phyloP scores from a whole-genome alignment of 257 asterid species.

The Salvia rosmarinus region DNA sequence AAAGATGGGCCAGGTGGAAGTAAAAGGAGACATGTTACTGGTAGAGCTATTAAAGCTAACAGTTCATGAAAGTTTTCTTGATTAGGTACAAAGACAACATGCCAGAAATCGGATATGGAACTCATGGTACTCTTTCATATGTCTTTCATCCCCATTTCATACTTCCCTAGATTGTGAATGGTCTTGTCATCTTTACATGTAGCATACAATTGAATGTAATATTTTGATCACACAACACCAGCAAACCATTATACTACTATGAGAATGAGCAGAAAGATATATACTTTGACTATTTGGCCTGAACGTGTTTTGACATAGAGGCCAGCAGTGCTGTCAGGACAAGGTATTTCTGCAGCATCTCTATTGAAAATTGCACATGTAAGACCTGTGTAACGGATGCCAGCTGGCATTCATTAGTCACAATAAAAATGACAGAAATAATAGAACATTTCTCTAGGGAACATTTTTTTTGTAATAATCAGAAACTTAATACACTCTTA shows the following conservation, averaged over 20 bases:
- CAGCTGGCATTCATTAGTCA: constrained; percentile 38
- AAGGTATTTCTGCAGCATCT: constrained; percentile 61
- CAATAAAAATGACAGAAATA: constrained; percentile 3
- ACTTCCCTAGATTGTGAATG: constrained; percentile 3
- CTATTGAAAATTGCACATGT: constrained; percentile 73
- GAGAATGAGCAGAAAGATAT: constrained; percentile 45
- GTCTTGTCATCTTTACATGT: constrained; percentile 15
- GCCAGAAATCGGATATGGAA: background rate
- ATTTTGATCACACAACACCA: constrained; percentile 12
- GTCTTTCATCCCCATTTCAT: background rate
- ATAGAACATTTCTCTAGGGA: background rate
- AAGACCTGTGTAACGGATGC: constrained; percentile 65
- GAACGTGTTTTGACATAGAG: constrained; percentile 82
- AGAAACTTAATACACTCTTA: background rate
- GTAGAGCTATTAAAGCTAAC: background rate
- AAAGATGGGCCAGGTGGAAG: constrained; percentile 6
- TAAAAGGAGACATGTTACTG: background rate
- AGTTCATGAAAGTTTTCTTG: background rate
- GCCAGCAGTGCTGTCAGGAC: constrained; percentile 86
- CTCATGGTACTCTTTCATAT: background rate
- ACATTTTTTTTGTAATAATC: background rate
- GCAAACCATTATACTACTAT: constrained; percentile 25
- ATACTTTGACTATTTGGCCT: constrained; percentile 85
- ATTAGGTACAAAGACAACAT: background rate
- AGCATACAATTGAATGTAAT: background rate